Percentiles rank a stretch among this genome's conserved stretches.
These are phyloP conservation scores for Paramyrothecium sp. DNA, from an alignment of 2,329 filamentous ascomycete species.

Conservation along the genomic window DNA sequence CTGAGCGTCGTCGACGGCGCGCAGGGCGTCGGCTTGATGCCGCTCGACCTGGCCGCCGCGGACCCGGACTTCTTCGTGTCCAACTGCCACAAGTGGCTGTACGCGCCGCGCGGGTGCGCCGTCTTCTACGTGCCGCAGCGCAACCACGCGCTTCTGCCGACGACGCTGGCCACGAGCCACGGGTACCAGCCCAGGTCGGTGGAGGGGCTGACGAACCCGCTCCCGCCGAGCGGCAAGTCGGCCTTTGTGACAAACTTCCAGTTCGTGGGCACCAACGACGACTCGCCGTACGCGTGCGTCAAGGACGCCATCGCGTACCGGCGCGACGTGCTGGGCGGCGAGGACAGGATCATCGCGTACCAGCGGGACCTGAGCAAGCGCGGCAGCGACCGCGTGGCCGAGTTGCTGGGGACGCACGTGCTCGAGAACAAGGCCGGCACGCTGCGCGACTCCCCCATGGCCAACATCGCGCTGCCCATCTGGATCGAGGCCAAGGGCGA, in stretches of 20 bases:
- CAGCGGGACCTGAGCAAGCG: slow-evolving; percentile 59
- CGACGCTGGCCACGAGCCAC: slow-evolving; percentile 77
- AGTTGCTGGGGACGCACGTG: slow-evolving; percentile 66
- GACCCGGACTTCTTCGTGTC: slow-evolving; percentile 84
- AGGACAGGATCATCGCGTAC: slow-evolving; percentile 67
- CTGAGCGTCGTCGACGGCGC: slow-evolving; percentile 80
- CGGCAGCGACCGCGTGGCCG: slow-evolving; percentile 61
- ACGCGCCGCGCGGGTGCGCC: slow-evolving; percentile 75
- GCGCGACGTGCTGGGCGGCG: slow-evolving; percentile 66
- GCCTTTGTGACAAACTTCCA: slow-evolving; percentile 71
- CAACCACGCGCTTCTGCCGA: slow-evolving; percentile 74
- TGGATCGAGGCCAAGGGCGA: slow-evolving; percentile 22
- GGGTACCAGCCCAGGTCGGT: slow-evolving; percentile 59
- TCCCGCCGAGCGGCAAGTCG: slow-evolving; percentile 47
- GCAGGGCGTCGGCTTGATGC: slow-evolving; percentile 79
- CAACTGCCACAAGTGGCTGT: slow-evolving; percentile 92
- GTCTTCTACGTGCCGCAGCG: slow-evolving; percentile 74
- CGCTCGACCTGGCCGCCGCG: slow-evolving; percentile 62
- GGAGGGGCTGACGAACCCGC: slow-evolving; percentile 30
- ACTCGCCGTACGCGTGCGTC: slow-evolving; percentile 68
- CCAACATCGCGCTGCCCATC: slow-evolving; percentile 73
- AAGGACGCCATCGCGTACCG: slow-evolving; percentile 72
- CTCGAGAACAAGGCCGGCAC: slow-evolving; percentile 65
- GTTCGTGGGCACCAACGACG: slow-evolving; percentile 75
- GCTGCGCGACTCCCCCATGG: slow-evolving; percentile 66